Percentiles rank a stretch among this genome's conserved stretches.
phyloP scores from a whole-genome alignment of 2,329 filamentous ascomycete species.

The Cladophialophora exuberans region DNA sequence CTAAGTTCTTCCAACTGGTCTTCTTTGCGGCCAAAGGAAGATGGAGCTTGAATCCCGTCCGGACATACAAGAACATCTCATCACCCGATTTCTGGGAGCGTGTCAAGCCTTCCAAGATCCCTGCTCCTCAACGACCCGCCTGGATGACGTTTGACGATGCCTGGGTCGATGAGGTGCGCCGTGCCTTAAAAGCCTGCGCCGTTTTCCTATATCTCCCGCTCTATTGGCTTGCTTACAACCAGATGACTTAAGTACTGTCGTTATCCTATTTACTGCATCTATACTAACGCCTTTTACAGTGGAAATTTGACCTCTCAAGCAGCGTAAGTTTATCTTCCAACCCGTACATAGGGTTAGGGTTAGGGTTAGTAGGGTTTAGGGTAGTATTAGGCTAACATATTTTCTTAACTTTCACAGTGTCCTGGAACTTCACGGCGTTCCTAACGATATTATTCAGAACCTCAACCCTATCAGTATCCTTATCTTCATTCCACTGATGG shows the following conservation, averaged over 20 bases:
- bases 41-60: slow-evolving; percentile 64
- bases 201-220: slow-evolving; percentile 67
- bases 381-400: no score
- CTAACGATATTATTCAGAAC: slow-evolving; percentile 61
- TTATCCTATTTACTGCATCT: no score
- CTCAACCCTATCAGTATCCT: slow-evolving; percentile 58
- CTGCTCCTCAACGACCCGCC: slow-evolving; percentile 59
- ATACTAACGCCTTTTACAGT: no score
- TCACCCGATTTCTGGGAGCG: slow-evolving; percentile 67
- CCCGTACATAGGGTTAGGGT: no score
- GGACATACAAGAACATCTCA: slow-evolving; percentile 60
- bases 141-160: slow-evolving; percentile 86
- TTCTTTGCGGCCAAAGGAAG: slow-evolving; percentile 64
- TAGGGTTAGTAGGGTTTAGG: no score
- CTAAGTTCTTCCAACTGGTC: slow-evolving; percentile 68
- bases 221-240: slow-evolving; percentile 61
- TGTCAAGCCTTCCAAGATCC: slow-evolving; percentile 68
- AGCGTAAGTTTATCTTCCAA: slow-evolving; percentile 34
- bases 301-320: slow-evolving; percentile 61
- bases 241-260: no score
- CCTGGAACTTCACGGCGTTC: slow-evolving; percentile 56
- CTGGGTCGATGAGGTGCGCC: slow-evolving; percentile 78
- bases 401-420: slow-evolving; percentile 35
- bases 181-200: slow-evolving; percentile 69
- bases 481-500: slow-evolving; percentile 59